These are phyloP conservation scores for Juglanconis oblonga DNA, from an alignment of 2,329 filamentous ascomycete species.

Conservation along the genomic window DNA sequence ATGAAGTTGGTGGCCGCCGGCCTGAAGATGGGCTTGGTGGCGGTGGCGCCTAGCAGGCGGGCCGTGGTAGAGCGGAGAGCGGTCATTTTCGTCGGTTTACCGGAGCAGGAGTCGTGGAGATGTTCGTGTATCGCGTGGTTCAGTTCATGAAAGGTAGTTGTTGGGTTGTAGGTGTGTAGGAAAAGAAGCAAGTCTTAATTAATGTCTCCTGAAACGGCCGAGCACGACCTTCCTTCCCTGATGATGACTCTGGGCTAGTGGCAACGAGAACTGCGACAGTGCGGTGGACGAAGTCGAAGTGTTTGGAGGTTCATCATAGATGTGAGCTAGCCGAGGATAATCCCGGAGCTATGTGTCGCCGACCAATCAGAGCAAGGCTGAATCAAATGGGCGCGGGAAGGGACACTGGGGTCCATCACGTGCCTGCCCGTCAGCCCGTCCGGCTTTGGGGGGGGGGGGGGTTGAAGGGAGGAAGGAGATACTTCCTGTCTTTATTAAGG, in stretches of 20 bases:
- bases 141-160: not conserved
- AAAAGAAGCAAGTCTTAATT: not conserved
- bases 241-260: conserved; percentile 7
- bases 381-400: conserved; percentile 10
- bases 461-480: too few relatives aligned
- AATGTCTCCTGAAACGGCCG: not conserved
- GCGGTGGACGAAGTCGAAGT: not conserved
- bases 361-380: conserved; percentile 3
- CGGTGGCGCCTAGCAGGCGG: conserved; percentile 48
- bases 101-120: not conserved
- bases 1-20: conserved; percentile 38
- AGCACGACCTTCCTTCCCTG: not conserved
- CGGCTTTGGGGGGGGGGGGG: too few relatives aligned
- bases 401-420: not conserved
- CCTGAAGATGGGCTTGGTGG: conserved; percentile 38
- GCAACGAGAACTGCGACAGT: not conserved
- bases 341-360: not conserved
- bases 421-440: not conserved
- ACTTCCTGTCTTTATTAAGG: too few relatives aligned
- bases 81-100: conserved; percentile 44
- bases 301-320: conserved; percentile 9
- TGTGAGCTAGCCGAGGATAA: conserved; percentile 9
- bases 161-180: not conserved
- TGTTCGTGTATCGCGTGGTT: not conserved
- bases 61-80: conserved; percentile 58